Evolutionary conservation across 768 basidiomycete genomes (phyloP), one percentile per base, ranked within the genome.

Genomic region (Boletus fagicola): DNA sequence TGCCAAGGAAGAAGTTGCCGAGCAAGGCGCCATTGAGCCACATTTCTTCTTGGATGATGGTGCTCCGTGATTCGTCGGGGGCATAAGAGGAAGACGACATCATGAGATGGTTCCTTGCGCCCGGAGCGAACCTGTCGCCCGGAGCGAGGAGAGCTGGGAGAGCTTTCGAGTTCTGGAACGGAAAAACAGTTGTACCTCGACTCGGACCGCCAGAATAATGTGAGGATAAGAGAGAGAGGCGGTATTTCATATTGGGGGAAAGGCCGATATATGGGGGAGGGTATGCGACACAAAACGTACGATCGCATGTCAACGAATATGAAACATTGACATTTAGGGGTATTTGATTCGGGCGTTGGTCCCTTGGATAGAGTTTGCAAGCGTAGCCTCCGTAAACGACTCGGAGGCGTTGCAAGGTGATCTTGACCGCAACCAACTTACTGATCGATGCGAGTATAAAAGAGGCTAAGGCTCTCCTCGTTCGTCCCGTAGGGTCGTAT

Each of bases 1-100:
- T n/a, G 0, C 65, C 65, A 43, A 64, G 58, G 44, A 65, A 36
- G 46, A 52, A 0, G 49, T 36, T 52, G 36, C 60, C 56, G n/a
- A 65, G 35, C 5, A 62, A 10, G 39, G 51, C 1, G 2, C 62
- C 61, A 22, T 56, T 54, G 13, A 63, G 45, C 56, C 60, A 63
- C 35, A 57, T 35, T 46, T 63, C 52, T 28, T 59, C 62, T n/a
- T 22, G 39, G 24, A 58, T 4, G 22, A 54, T 61, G 38, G 45
- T 51, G 16, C 13, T 30, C 9, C 24, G 16, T 16, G 61, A 7
- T 38, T 56, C 61, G 13, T 56, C 16, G 20, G 47, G 57, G 4
- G 22, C 0, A 35, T 57, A 46, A 33, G 51, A 38, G 24, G 52
- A 11, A 24, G 36, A 33, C 11, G 45, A 6, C 11, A 13, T n/a